Evolutionary conservation across 2,329 filamentous ascomycete species (phyloP).

Genomic region (Dichotomopilus funicola): DNA sequence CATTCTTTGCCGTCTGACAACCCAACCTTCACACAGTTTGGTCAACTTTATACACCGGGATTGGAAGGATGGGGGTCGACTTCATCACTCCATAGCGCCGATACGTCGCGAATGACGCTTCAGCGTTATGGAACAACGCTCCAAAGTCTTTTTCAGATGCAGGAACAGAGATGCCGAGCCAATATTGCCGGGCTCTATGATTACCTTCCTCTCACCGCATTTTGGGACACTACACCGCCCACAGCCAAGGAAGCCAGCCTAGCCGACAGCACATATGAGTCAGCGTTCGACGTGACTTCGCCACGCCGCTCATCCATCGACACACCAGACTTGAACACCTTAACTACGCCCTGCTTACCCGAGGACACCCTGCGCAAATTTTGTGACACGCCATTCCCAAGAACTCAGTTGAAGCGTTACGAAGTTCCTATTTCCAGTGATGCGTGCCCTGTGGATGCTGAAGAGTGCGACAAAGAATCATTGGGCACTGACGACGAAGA

Average conservation of each 20-base stretch:
- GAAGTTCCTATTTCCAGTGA: background rate
- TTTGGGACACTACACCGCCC: too few relatives aligned
- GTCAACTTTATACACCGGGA: background rate
- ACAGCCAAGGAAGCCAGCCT: too few relatives aligned
- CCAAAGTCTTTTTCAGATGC: background rate
- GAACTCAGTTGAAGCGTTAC: background rate
- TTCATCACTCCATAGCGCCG: background rate
- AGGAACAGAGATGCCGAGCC: background rate
- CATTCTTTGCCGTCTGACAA: background rate
- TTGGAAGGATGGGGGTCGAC: background rate
- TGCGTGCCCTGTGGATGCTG: background rate
- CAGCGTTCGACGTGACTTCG: background rate
- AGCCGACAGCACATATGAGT: background rate
- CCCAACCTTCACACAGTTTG: background rate
- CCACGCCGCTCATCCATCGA: background rate
- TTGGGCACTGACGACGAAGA: background rate
- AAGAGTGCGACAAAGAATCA: too few relatives aligned
- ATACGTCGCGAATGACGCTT: background rate
- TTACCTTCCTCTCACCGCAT: too few relatives aligned
- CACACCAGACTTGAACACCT: background rate
- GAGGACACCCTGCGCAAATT: background rate
- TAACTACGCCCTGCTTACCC: background rate
- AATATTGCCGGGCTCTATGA: background rate
- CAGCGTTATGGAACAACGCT: background rate
- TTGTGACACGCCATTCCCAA: background rate